Percentiles rank a stretch among this genome's conserved stretches.
Evolutionary conservation across 2,329 filamentous ascomycete species (phyloP).

Genomic region (Colletotrichum orbiculare): DNA sequence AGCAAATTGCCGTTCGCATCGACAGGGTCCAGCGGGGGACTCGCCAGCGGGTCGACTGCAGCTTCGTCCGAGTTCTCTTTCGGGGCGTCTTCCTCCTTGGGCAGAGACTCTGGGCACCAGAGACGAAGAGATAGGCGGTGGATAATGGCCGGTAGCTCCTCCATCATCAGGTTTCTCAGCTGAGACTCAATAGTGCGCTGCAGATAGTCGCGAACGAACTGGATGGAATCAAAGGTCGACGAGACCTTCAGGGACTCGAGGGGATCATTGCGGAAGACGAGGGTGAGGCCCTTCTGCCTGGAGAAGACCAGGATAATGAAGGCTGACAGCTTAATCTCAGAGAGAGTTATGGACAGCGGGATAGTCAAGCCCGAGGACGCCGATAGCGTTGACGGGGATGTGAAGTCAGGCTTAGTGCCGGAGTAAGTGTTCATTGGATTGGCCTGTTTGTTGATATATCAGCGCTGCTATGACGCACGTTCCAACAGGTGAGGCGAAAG

Average conservation of each 20-base stretch:
- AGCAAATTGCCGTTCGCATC: slow-evolving; percentile 83
- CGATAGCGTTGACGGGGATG: slow-evolving; percentile 90
- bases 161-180: slow-evolving; percentile 94
- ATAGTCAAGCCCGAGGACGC: slow-evolving; percentile 94
- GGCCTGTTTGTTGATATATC: slow-evolving; percentile 70
- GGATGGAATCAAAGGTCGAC: slow-evolving; percentile 98
- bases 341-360: slow-evolving; percentile 95
- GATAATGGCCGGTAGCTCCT: slow-evolving; percentile 95
- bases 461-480: slow-evolving; percentile 54
- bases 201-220: slow-evolving; percentile 96
- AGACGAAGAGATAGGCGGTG: slow-evolving; percentile 89
- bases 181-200: slow-evolving; percentile 97
- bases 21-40: slow-evolving; percentile 83
- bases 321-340: slow-evolving; percentile 93
- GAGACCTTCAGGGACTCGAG: slow-evolving; percentile 98
- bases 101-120: slow-evolving; percentile 88
- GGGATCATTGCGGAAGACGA: slow-evolving; percentile 98
- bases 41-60: slow-evolving; percentile 82
- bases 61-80: slow-evolving; percentile 65
- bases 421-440: slow-evolving; percentile 98
- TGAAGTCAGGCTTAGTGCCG: slow-evolving; percentile 89
- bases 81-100: slow-evolving; percentile 68
- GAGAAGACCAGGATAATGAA: slow-evolving; percentile 99
- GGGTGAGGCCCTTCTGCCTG: slow-evolving; percentile 93
- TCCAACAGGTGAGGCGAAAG: slow-evolving; percentile 41